A percentile compares a stretch with the other conserved stretches of the same genome.
Conservation (phyloP, 2,329 filamentous ascomycete genomes). For the Aureobasidium pullulans region DNA sequence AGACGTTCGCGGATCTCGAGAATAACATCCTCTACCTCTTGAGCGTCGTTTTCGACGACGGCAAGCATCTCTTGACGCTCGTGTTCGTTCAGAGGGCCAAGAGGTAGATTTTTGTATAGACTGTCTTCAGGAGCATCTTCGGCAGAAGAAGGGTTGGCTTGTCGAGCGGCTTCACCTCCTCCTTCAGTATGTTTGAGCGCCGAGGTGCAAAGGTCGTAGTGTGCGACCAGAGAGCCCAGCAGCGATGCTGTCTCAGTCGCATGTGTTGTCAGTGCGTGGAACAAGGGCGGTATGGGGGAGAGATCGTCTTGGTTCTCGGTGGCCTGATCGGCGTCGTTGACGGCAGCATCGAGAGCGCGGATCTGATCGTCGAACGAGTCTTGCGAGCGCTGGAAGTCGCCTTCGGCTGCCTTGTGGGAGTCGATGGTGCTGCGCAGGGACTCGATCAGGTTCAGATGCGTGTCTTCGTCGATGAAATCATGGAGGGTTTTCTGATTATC, state of each 20-base stretch:
- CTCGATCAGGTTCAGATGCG: conserved; percentile 58
- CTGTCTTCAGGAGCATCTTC: conserved; percentile 57
- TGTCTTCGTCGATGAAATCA: conserved; percentile 69
- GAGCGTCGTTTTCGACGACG: conserved; percentile 65
- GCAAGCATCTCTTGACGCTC: conserved; percentile 77
- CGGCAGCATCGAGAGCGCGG: conserved; percentile 14
- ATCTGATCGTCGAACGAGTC: conserved; percentile 56
- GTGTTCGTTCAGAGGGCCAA: conserved; percentile 61
- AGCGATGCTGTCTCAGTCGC: conserved; percentile 77
- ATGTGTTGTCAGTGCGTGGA: conserved; percentile 56
- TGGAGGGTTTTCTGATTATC: conserved; percentile 53
- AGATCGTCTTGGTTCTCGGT: conserved; percentile 23
- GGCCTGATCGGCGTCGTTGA: conserved; percentile 22
- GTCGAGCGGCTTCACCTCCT: conserved; percentile 40
- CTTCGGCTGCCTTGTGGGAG: conserved; percentile 62
- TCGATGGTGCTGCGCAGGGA: conserved; percentile 64
- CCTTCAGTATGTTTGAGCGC: conserved; percentile 82
- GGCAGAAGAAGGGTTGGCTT: conserved; percentile 23
- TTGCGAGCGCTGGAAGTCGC: conserved; percentile 46
- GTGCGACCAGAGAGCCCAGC: conserved; percentile 70
- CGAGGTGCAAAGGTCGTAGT: conserved; percentile 90
- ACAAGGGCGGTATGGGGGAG: conserved; percentile 39
- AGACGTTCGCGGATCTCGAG: conserved; percentile 66
- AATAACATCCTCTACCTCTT: conserved; percentile 56
- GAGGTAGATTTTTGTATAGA: conserved; percentile 42